Evolutionary conservation across 805 yeast genomes (phyloP), one percentile per base, ranked within the genome.

Genomic region (Starmerella sp.): DNA sequence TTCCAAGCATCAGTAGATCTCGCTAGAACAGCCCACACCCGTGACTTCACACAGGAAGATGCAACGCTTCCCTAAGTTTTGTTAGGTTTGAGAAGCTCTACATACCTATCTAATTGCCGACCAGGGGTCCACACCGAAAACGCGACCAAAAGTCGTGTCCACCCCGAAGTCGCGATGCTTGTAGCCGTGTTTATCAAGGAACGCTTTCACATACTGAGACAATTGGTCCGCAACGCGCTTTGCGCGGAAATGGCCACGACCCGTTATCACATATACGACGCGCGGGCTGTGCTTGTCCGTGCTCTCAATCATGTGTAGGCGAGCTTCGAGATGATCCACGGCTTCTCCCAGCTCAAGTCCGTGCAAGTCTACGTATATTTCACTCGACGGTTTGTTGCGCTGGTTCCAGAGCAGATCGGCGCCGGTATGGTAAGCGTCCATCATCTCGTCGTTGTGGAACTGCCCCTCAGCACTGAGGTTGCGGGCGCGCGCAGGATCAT

Each of bases 121-220:
- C 53, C 54, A 73, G 3, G 77, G 75, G 54, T 73, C 76, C 6
- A 73, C 63, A 11, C 71, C 76, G n/a, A 71, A 64, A 4, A 74
- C 53, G 6, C 70, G 64, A 0, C 77, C 77, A 54, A 62, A 71
- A 17, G 55, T 60, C 1, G 66, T 58, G 34, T 62, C 63, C 6
- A 67, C 68, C 34, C 69, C 68, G 47, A 69, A 66, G n/a, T 67
- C 65, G 31, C 69, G 68, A 65, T 71, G 71, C 52, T 68, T 67
- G 54, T 68, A 74, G 3, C 75, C 76, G 54, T 67, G 59, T 41
- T 66, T 64, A 57, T 73, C 73, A 5, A 74, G 60, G 36, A 54
- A 62, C 28, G 64, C 64, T 36, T 58, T 59, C 30, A 68, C 69
- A 14, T 60, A 58, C 56, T 65, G 67, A 13, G 70, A 60, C 51